Evolutionary conservation across 345 rosid genomes (phyloP).

Genomic region (Citrus hindsii): DNA sequence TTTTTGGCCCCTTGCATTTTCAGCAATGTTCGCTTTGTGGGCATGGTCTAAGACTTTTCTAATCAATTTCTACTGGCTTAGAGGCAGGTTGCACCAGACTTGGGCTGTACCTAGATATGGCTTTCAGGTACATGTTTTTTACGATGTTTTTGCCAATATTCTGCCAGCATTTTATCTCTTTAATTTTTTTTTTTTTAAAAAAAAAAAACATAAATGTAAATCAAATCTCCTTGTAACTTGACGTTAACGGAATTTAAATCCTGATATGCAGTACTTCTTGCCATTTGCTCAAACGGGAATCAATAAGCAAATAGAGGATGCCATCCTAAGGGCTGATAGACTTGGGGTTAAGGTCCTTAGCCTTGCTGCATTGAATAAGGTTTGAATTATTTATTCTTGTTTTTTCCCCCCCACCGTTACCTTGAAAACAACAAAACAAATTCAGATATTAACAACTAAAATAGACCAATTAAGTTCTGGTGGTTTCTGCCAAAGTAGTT

Average conservation of each 20-base stretch:
- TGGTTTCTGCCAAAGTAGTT: slow-evolving; percentile 19
- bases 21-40: slow-evolving; percentile 64
- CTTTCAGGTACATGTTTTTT: slow-evolving; percentile 59
- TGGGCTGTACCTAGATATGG: slow-evolving; percentile 92
- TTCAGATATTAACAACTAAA: not conserved
- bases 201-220: too few species aligned
- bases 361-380: slow-evolving; percentile 96
- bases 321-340: slow-evolving; percentile 75
- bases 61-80: slow-evolving; percentile 52
- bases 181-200: too few species aligned
- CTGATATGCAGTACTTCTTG: slow-evolving; percentile 75
- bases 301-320: slow-evolving; percentile 73
- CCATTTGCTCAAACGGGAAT: slow-evolving; percentile 89
- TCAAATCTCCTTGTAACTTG: too few species aligned
- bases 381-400: slow-evolving; percentile 9
- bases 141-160: too few species aligned
- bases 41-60: slow-evolving; percentile 67
- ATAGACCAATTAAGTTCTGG: not conserved
- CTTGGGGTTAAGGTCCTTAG: slow-evolving; percentile 91
- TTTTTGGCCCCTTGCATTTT: slow-evolving; percentile 39
- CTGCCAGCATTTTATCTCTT: too few species aligned
- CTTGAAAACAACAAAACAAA: not conserved
- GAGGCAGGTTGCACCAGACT: slow-evolving; percentile 64
- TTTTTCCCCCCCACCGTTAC: not conserved
- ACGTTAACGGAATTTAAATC: not conserved